Evolutionary conservation across 2,329 filamentous ascomycete genomes (phyloP).

Genomic region (Fusarium paranaense): DNA sequence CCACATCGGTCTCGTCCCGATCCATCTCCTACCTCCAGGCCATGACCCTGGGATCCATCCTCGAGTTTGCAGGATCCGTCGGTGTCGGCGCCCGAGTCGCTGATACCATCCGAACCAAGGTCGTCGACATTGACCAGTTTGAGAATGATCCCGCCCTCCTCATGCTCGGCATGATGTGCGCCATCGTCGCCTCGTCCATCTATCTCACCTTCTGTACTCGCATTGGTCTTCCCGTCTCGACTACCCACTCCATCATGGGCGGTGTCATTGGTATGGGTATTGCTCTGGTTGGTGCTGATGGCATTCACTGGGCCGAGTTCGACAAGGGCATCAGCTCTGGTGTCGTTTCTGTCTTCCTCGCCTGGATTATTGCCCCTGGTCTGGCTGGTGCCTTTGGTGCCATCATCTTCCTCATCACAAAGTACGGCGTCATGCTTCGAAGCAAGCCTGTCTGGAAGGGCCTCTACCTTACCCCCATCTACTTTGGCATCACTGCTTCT

Average conservation of each 20-base stretch:
- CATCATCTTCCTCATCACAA: slow-evolving; percentile 68
- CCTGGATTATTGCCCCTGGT: slow-evolving; percentile 70
- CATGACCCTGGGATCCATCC: slow-evolving; percentile 67
- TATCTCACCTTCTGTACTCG: slow-evolving; percentile 68
- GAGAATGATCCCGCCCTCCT: slow-evolving; percentile 62
- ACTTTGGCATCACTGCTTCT: slow-evolving; percentile 67
- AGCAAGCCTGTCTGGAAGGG: slow-evolving; percentile 65
- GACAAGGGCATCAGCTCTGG: slow-evolving; percentile 51
- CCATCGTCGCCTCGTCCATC: slow-evolving; percentile 63
- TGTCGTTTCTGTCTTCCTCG: slow-evolving; percentile 68
- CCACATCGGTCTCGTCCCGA: slow-evolving; percentile 78
- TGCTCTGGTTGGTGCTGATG: slow-evolving; percentile 61
- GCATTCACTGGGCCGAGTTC: slow-evolving; percentile 66
- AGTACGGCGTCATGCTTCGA: slow-evolving; percentile 68
- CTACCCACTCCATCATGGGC: slow-evolving; percentile 71
- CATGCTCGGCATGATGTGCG: slow-evolving; percentile 71
- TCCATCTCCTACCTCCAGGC: slow-evolving; percentile 72
- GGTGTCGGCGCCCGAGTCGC: slow-evolving; percentile 71
- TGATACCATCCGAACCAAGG: slow-evolving; percentile 71
- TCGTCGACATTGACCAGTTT: slow-evolving; percentile 65
- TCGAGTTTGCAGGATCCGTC: slow-evolving; percentile 71
- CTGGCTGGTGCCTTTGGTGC: slow-evolving; percentile 66
- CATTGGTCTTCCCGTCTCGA: slow-evolving; percentile 69
- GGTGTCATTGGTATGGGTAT: slow-evolving; percentile 71
- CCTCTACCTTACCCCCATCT: slow-evolving; percentile 64